Conservation (phyloP, 805 yeast genomes). For the Ogataea sp. region DNA sequence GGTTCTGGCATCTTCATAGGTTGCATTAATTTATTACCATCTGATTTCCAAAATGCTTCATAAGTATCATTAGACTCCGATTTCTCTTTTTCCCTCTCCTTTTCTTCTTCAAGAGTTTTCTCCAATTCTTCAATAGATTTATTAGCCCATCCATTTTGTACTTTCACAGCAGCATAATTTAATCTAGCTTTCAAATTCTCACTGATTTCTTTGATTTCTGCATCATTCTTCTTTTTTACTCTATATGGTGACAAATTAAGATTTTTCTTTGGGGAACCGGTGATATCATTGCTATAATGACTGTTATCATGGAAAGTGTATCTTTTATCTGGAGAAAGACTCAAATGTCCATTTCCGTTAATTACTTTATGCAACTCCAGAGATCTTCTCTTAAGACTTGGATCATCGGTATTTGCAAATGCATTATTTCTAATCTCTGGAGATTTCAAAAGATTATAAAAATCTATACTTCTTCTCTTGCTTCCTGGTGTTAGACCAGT, state of each 20-base stretch:
- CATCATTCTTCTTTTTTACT: constrained; percentile 21
- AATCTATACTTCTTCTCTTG: constrained; percentile 25
- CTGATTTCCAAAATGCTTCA: constrained; percentile 21
- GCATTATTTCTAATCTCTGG: constrained; percentile 18
- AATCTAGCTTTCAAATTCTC: constrained; percentile 27
- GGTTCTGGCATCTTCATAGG: neutral
- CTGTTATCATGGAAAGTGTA: constrained; percentile 19
- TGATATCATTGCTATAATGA: neutral
- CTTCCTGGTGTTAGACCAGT: constrained; percentile 17
- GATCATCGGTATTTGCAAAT: neutral
- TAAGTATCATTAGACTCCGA: constrained; percentile 1
- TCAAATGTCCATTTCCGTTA: constrained; percentile 6
- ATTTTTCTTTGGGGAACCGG: constrained; percentile 15
- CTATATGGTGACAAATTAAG: constrained; percentile 13
- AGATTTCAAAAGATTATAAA: constrained; percentile 26
- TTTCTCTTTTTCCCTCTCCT: neutral
- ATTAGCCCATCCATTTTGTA: constrained; percentile 28
- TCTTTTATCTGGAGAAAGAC: constrained; percentile 16
- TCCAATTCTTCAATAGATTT: constrained; percentile 22
- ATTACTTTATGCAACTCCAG: constrained; percentile 23
- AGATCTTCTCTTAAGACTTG: constrained; percentile 21
- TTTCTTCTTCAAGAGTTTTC: constrained; percentile 13
- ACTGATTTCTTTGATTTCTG: constrained; percentile 27
- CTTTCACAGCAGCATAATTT: constrained; percentile 27
- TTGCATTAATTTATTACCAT: constrained; percentile 17